Percentiles rank a stretch among this genome's conserved stretches.
These are phyloP conservation scores for Suillus lakei DNA, from an alignment of 768 basidiomycete species.

Conservation along the genomic window DNA sequence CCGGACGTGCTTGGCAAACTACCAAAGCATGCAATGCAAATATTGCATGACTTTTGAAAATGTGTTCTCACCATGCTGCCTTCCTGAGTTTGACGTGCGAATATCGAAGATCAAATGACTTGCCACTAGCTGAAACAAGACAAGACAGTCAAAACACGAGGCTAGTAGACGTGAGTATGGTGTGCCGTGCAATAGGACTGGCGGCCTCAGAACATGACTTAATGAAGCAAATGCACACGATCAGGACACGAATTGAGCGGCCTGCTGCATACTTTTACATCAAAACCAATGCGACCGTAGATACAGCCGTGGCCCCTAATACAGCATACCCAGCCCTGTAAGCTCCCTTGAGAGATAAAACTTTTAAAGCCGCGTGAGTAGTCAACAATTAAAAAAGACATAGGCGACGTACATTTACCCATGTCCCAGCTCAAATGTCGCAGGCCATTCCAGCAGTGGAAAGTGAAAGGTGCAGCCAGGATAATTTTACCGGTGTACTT, in stretches of 20 bases:
- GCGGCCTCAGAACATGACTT: background rate
- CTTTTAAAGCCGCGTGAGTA: slow-evolving; percentile 43
- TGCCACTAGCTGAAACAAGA: background rate
- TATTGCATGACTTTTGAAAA: background rate
- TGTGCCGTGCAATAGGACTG: background rate
- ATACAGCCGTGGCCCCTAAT: slow-evolving; percentile 74
- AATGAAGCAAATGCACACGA: background rate
- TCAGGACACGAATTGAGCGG: no score
- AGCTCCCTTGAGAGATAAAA: slow-evolving; percentile 77
- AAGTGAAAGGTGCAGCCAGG: slow-evolving; percentile 87
- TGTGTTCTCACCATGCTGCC: background rate
- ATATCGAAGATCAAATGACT: slow-evolving; percentile 1
- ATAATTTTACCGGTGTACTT: slow-evolving; percentile 79
- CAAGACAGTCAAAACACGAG: background rate
- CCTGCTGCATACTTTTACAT: slow-evolving; percentile 32
- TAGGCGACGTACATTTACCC: slow-evolving; percentile 73
- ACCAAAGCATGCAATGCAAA: background rate
- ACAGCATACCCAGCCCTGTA: slow-evolving; percentile 87
- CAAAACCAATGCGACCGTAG: slow-evolving; percentile 73
- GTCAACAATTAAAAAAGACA: background rate
- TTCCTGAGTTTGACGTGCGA: background rate
- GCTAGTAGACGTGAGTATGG: background rate
- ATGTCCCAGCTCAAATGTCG: slow-evolving; percentile 92
- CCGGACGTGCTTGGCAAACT: background rate
- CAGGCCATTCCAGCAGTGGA: slow-evolving; percentile 89